Evolutionary conservation across 345 rosid species (phyloP).

Genomic region (Fremontodendron californicum): DNA sequence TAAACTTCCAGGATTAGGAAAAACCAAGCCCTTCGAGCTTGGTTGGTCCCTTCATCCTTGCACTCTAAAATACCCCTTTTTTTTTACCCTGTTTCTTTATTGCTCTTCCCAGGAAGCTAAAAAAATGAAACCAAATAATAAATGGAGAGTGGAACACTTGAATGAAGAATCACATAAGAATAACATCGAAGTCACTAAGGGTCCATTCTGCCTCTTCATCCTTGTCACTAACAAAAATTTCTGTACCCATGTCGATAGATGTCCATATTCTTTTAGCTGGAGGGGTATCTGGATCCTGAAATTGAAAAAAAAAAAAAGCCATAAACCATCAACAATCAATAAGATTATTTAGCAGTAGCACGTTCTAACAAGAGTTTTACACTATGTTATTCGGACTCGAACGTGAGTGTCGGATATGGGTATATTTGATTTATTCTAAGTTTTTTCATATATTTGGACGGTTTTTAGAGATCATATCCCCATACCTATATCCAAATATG

Average conservation of each 20-base stretch:
- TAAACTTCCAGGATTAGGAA: not conserved
- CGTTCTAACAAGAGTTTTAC: too few relatives aligned
- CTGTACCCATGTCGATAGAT: conserved; percentile 62
- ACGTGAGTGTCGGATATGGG: too few relatives aligned
- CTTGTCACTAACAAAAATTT: conserved; percentile 40
- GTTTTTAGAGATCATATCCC: too few relatives aligned
- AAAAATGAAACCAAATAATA: not conserved
- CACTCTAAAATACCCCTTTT: not conserved
- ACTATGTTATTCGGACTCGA: too few relatives aligned
- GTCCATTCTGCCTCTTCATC: conserved; percentile 61
- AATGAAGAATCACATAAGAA: conserved; percentile 22
- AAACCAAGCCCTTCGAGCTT: not conserved
- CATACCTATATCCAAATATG: too few relatives aligned
- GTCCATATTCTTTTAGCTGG: conserved; percentile 71
- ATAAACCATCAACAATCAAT: not conserved
- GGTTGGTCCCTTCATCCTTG: not conserved
- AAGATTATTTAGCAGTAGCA: not conserved
- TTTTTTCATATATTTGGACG: too few relatives aligned
- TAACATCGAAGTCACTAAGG: conserved; percentile 53
- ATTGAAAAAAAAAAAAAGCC: not conserved
- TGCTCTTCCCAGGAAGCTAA: not conserved
- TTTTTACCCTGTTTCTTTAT: not conserved
- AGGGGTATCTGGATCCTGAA: conserved; percentile 56
- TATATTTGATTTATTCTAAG: too few relatives aligned
- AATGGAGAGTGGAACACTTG: not conserved